Evolutionary conservation across 495 filamentous ascomycete genomes (phyloP).

Genomic region (Aspergillus conjunctus): DNA sequence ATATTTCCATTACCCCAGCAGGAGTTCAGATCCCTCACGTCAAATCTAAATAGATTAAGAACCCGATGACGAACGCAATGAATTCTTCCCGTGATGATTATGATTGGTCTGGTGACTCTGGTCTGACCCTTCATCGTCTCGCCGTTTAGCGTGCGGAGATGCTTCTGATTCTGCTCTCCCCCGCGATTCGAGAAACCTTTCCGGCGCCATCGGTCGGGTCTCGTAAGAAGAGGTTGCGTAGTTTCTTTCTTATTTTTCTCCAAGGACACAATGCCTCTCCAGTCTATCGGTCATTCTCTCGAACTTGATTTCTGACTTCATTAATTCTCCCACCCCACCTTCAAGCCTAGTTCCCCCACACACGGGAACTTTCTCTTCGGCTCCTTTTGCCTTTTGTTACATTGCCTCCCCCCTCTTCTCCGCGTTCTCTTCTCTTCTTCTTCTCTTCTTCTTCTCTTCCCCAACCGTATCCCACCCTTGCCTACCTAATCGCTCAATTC

Average conservation of each 20-base stretch:
- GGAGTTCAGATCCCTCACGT: no score
- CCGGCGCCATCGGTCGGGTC: no score
- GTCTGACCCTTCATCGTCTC: not conserved
- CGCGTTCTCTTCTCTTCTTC: not conserved
- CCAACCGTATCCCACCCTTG: not conserved
- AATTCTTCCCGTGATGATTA: no score
- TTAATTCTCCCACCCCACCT: constrained; percentile 3
- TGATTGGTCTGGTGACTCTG: not conserved
- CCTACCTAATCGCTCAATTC: not conserved
- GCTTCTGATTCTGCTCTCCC: constrained; percentile 12
- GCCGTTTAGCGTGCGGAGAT: constrained; percentile 5
- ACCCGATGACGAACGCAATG: no score
- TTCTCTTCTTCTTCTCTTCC: not conserved
- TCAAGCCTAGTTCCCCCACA: constrained; percentile 13
- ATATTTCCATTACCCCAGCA: no score
- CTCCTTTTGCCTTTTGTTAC: no score
- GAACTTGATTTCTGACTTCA: not conserved
- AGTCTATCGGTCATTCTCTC: no score
- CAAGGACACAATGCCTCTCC: no score
- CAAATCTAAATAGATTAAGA: no score
- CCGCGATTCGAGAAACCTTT: constrained; percentile 19
- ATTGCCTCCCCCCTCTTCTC: not conserved
- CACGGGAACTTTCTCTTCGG: not conserved
- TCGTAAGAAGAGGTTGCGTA: no score
- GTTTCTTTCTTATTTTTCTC: no score